These are phyloP conservation scores for Camelina sativa DNA, from an alignment of 345 rosid species.

Conservation along the genomic window DNA sequence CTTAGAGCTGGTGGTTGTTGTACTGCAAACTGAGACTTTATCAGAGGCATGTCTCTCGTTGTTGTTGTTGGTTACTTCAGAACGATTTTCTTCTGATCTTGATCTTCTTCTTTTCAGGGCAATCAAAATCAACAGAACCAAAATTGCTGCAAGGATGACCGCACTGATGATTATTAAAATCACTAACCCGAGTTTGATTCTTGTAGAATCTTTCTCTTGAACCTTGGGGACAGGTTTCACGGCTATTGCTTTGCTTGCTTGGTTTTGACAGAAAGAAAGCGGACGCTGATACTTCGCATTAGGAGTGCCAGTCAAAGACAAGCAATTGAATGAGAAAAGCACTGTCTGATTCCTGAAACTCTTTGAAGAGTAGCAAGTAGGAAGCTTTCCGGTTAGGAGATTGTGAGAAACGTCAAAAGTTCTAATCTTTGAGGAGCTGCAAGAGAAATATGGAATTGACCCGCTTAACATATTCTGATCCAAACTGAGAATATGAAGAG, in stretches of 20 bases:
- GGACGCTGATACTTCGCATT: constrained; percentile 66
- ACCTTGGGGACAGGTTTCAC: constrained; percentile 56
- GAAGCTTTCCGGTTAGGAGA: constrained; percentile 72
- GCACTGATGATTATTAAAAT: constrained; percentile 66
- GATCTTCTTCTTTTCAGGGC: constrained; percentile 54
- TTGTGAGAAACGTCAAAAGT: constrained; percentile 73
- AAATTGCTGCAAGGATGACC: constrained; percentile 46
- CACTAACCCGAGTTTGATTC: constrained; percentile 53
- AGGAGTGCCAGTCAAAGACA: constrained; percentile 52
- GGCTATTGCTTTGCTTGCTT: constrained; percentile 80
- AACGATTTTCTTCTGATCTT: constrained; percentile 36
- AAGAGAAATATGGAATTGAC: constrained; percentile 57
- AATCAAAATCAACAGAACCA: constrained; percentile 54
- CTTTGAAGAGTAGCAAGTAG: constrained; percentile 56
- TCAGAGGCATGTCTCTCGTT: constrained; percentile 49
- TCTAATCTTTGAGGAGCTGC: constrained; percentile 52
- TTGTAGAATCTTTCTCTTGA: constrained; percentile 45
- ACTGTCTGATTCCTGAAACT: constrained; percentile 58
- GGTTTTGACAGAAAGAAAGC: constrained; percentile 68
- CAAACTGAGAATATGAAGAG: constrained; percentile 60
- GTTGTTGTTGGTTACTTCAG: constrained; percentile 46
- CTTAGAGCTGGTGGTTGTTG: constrained; percentile 50
- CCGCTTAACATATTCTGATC: constrained; percentile 63
- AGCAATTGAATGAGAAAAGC: constrained; percentile 76
- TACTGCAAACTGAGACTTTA: constrained; percentile 58